Base-by-base conservation (phyloP, 2,329 filamentous ascomycete species). In the Xylaria sp. region DNA sequence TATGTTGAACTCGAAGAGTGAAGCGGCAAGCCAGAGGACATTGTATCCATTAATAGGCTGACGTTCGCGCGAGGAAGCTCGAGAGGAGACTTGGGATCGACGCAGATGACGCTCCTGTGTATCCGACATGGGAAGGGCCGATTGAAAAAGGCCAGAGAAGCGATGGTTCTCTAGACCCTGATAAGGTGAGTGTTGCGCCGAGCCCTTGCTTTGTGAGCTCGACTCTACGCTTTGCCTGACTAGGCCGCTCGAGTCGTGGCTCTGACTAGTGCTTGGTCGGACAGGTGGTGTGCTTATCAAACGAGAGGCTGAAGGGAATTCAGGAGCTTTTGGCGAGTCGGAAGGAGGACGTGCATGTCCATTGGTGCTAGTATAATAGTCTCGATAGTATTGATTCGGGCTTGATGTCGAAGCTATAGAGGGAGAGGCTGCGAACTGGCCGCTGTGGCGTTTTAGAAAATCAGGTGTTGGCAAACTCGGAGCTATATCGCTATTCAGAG, bases 1-100 rank as follows among this genome's bases (percentile, higher is more conserved):
- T 73, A 98, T 98, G 72, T 97, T 96, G 80, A 98, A 99, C 76
- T 98, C 94, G 74, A 97, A 98, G 33, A 98, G 84, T 70, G 92
- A 96, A 19, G 94, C 95, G 14, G 94, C 95, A 17, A 97, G 83
- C 83, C 96, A 99, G 47, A 98, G 81, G 7, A 97, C 87, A 60
- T 89, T 90, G 67, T 89, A 90, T 21, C 87, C 83, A 53, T 84
- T 81, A 25, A 80, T 78, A 40, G 77, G 80, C 55, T 80, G 81
- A 47, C 85, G 81, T 69, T 88, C 86, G n/a, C 82, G 79, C 14
- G 85, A 88, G 4, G 86, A 88, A 31, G 84, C 84, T 59, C 85
- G 79, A 23, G 87, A 88, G 6, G 85, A 84, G 14, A 84, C 84
- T 59, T 84, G 78, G 15, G 87, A 88, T 9, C 82, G 83, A 55